Evolutionary conservation across 352 stramenopile genomes (phyloP).

Genomic region (Globisporangium radiosum): DNA sequence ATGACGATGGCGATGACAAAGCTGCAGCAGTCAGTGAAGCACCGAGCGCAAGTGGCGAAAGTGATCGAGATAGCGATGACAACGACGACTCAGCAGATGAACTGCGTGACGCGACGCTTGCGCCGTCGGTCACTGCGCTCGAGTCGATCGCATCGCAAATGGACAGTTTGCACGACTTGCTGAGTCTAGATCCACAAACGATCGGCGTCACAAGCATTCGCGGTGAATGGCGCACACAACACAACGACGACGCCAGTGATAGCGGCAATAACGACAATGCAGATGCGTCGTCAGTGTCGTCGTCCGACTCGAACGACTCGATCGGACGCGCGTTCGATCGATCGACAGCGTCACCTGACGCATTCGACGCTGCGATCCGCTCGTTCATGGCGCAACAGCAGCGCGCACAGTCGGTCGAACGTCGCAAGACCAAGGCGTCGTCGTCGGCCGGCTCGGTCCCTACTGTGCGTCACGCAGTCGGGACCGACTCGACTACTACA

Average conservation of each 20-base stretch:
- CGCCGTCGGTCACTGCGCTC: not conserved
- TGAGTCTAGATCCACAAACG: conserved; percentile 26
- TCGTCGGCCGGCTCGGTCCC: too few species aligned
- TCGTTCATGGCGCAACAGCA: conserved; percentile 11
- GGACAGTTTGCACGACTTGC: not conserved
- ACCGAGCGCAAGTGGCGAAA: not conserved
- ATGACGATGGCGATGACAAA: not conserved
- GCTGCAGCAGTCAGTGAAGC: not conserved
- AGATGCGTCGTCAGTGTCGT: too few species aligned
- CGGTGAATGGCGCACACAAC: conserved; percentile 24
- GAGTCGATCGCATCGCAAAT: not conserved
- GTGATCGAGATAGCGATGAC: not conserved
- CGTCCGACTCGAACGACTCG: too few species aligned
- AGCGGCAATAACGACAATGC: not conserved
- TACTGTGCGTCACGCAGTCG: too few species aligned
- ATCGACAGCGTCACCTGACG: not conserved
- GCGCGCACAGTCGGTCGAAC: not conserved
- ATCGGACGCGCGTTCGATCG: too few species aligned
- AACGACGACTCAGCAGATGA: not conserved
- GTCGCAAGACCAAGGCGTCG: not conserved
- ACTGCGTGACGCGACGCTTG: not conserved
- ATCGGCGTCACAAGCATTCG: conserved; percentile 54
- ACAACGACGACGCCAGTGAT: not conserved
- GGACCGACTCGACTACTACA: too few species aligned
- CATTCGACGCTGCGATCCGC: conserved; percentile 6